Conservation (phyloP, 2,329 filamentous ascomycete genomes). For the Paecilomyces variotii region DNA sequence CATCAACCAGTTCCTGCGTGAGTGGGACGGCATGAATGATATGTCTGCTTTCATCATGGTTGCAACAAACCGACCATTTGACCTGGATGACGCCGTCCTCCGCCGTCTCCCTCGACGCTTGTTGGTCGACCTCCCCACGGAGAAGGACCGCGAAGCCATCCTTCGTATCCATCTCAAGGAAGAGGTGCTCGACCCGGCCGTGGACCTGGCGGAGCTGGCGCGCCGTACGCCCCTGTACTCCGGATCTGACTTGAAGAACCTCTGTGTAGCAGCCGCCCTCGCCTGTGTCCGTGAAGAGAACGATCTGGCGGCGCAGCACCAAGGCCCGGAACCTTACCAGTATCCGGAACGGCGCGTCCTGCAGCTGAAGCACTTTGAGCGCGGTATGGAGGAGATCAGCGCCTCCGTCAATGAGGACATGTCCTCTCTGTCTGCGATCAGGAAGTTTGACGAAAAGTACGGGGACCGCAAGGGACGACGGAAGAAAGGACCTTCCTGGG, state of each 20-base stretch:
- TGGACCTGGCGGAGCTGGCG: constrained; percentile 37
- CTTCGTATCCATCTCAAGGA: constrained; percentile 43
- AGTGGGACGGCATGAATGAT: constrained; percentile 89
- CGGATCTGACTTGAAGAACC: constrained; percentile 46
- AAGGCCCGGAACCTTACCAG: constrained; percentile 39
- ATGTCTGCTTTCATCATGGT: constrained; percentile 94
- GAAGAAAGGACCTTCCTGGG: constrained; percentile 49
- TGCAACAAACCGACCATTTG: constrained; percentile 89
- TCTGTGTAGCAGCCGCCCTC: constrained; percentile 43
- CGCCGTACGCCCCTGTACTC: constrained; percentile 42
- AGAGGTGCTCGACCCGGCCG: constrained; percentile 35
- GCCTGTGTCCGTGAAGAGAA: constrained; percentile 43
- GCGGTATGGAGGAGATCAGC: constrained; percentile 77
- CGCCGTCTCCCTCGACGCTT: constrained; percentile 43
- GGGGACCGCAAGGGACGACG: constrained; percentile 67
- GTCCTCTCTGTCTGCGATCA: constrained; percentile 73
- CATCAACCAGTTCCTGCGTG: constrained; percentile 92
- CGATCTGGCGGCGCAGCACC: constrained; percentile 27
- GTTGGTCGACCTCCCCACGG: constrained; percentile 41
- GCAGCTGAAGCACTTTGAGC: constrained; percentile 66
- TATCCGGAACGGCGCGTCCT: constrained; percentile 66
- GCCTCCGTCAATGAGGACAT: constrained; percentile 93
- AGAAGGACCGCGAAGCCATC: constrained; percentile 39
- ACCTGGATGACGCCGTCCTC: constrained; percentile 62
- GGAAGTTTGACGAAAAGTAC: constrained; percentile 93